phyloP scores from a whole-genome alignment of 179 eudicot species.

The Sideroxylon spinosum region DNA sequence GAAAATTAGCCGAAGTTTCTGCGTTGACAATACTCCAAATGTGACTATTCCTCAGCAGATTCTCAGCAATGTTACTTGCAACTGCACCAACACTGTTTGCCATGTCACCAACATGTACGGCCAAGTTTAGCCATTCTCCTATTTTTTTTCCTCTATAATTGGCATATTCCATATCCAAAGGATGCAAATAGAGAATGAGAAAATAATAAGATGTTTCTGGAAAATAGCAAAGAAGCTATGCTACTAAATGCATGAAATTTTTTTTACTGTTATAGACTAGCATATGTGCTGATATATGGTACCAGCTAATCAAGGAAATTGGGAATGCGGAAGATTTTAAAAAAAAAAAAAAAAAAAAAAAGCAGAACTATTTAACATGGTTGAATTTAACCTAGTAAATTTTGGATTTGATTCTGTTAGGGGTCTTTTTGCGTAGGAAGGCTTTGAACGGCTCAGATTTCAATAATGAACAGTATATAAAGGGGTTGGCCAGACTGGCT shows the following conservation, averaged over 20 bases:
- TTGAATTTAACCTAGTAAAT: not conserved
- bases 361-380: not conserved
- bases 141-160: not conserved
- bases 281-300: not conserved
- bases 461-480: not conserved
- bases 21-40: constrained; percentile 37
- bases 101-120: constrained; percentile 72
- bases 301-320: not conserved
- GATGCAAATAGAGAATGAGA: not conserved
- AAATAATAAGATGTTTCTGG: not conserved
- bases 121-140: not conserved
- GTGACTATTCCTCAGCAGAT: not conserved
- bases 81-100: constrained; percentile 53
- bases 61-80: constrained; percentile 47
- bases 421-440: not conserved
- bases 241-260: not conserved
- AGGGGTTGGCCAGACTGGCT: not conserved
- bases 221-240: no score
- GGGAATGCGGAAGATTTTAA: not conserved
- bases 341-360: not conserved
- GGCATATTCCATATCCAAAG: not conserved
- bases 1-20: constrained; percentile 40
- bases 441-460: not conserved
- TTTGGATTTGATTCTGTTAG: not conserved
- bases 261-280: not conserved